Evolutionary conservation across 1,284 basidiomycete genomes (phyloP).

Genomic region (Malassezia nana): DNA sequence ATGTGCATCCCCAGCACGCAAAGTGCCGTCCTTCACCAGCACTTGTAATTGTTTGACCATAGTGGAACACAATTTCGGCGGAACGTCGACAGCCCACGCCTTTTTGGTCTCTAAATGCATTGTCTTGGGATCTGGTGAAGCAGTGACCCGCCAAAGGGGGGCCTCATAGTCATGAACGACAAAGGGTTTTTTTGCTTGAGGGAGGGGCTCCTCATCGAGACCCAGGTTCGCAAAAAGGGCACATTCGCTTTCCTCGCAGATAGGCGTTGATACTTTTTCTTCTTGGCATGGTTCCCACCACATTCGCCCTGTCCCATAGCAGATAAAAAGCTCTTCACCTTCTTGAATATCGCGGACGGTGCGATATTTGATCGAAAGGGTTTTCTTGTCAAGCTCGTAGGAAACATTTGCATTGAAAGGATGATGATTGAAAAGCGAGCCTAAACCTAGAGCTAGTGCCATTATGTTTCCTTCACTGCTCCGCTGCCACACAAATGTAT

Average conservation of each 20-base stretch:
- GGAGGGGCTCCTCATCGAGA: background rate
- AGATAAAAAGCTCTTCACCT: conserved; percentile 69
- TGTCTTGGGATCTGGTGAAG: conserved; percentile 47
- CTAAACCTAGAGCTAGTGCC: conserved; percentile 77
- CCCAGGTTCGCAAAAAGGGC: conserved; percentile 6
- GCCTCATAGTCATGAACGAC: conserved; percentile 13
- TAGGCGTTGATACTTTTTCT: conserved; percentile 10
- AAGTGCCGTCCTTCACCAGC: conserved; percentile 18
- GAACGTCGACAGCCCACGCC: conserved; percentile 78
- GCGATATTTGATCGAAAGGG: conserved; percentile 61
- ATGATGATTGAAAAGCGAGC: conserved; percentile 71
- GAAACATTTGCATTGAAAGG: conserved; percentile 60
- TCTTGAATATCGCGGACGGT: conserved; percentile 55
- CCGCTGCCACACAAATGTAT: conserved; percentile 65
- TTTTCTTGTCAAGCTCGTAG: conserved; percentile 53
- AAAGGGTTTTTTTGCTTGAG: background rate
- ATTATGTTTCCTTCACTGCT: conserved; percentile 59
- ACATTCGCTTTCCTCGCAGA: conserved; percentile 3
- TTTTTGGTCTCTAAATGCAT: conserved; percentile 53
- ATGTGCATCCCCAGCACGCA: conserved; percentile 23
- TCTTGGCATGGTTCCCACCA: conserved; percentile 34
- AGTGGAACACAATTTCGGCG: conserved; percentile 32
- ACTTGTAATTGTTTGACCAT: conserved; percentile 18
- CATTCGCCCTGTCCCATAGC: conserved; percentile 55
- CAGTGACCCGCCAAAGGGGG: conserved; percentile 46